These are phyloP conservation scores for Calonectria naviculata DNA, from an alignment of 2,329 filamentous ascomycete species.

Conservation along the genomic window DNA sequence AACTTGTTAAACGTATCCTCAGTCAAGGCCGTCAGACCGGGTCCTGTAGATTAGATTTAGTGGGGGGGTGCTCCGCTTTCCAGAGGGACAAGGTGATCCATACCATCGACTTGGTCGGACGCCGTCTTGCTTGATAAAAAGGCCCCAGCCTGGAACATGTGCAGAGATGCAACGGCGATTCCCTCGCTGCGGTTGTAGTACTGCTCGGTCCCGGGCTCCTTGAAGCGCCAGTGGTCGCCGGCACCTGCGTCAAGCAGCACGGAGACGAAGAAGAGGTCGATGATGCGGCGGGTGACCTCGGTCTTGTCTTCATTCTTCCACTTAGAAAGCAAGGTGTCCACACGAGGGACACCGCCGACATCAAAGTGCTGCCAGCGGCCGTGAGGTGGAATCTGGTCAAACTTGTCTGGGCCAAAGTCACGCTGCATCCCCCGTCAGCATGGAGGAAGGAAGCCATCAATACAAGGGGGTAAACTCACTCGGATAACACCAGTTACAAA, in stretches of 20 bases:
- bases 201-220: conserved; percentile 50
- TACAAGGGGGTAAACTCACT: conserved; percentile 38
- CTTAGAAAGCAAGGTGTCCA: conserved; percentile 54
- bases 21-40: conserved; percentile 48
- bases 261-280: conserved; percentile 72
- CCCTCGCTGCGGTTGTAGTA: conserved; percentile 59
- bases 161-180: conserved; percentile 60
- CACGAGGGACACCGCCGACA: conserved; percentile 62
- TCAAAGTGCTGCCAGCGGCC: conserved; percentile 74
- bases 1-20: conserved; percentile 46
- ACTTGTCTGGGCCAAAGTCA: conserved; percentile 61
- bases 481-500: conserved; percentile 56
- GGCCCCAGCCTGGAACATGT: conserved; percentile 59
- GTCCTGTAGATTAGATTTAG: conserved; percentile 34
- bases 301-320: conserved; percentile 58
- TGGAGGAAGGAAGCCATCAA: neutral
- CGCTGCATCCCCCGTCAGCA: conserved; percentile 47
- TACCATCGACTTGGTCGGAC: conserved; percentile 49
- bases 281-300: conserved; percentile 63
- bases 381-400: conserved; percentile 62
- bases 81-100: neutral
- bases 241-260: conserved; percentile 68
- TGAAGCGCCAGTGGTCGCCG: conserved; percentile 60
- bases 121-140: conserved; percentile 43
- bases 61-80: neutral